Evolutionary conservation across 1,284 basidiomycete genomes (phyloP).

Genomic region (Afroboletus lepidellus): DNA sequence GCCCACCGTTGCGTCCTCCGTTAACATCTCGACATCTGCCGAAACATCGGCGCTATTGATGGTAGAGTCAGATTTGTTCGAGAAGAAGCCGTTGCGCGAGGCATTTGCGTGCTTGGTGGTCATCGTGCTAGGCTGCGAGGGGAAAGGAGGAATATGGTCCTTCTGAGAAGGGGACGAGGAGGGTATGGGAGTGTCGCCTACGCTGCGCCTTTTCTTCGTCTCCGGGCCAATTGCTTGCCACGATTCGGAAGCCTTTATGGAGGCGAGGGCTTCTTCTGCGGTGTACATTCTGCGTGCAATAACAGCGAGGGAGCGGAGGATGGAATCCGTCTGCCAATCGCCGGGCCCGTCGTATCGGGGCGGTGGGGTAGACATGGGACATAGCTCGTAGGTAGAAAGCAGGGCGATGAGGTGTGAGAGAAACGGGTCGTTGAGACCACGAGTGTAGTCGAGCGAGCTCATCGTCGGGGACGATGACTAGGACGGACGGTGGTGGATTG

Average conservation of each 20-base stretch:
- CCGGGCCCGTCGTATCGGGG: constrained; percentile 62
- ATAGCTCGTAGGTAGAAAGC: constrained; percentile 52
- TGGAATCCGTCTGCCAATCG: constrained; percentile 65
- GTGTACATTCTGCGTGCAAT: constrained; percentile 60
- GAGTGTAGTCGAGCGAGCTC: constrained; percentile 28
- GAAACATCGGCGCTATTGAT: constrained; percentile 8
- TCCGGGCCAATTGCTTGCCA: constrained; percentile 40
- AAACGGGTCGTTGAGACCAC: constrained; percentile 38
- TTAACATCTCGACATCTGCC: constrained; percentile 32
- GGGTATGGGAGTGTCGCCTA: constrained; percentile 41
- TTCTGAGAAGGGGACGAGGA: constrained; percentile 31
- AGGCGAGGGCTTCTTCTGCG: constrained; percentile 51
- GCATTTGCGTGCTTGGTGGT: constrained; percentile 16
- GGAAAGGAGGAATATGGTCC: constrained; percentile 13
- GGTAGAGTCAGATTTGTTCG: constrained; percentile 22
- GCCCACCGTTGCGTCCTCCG: constrained; percentile 32
- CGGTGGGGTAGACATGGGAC: constrained; percentile 47
- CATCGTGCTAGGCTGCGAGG: constrained; percentile 29
- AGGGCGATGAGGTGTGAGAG: constrained; percentile 50
- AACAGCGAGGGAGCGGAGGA: constrained; percentile 53
- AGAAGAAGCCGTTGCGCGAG: constrained; percentile 25
- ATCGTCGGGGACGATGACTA: constrained; percentile 28
- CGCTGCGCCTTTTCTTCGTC: constrained; percentile 50
- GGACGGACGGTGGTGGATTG: constrained; percentile 1
- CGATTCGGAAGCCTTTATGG: constrained; percentile 39